Percentiles rank a stretch among this genome's conserved stretches.
Evolutionary conservation across 371 early-diverging fungal genomes (phyloP).

Genomic region (Mortierella sp.): DNA sequence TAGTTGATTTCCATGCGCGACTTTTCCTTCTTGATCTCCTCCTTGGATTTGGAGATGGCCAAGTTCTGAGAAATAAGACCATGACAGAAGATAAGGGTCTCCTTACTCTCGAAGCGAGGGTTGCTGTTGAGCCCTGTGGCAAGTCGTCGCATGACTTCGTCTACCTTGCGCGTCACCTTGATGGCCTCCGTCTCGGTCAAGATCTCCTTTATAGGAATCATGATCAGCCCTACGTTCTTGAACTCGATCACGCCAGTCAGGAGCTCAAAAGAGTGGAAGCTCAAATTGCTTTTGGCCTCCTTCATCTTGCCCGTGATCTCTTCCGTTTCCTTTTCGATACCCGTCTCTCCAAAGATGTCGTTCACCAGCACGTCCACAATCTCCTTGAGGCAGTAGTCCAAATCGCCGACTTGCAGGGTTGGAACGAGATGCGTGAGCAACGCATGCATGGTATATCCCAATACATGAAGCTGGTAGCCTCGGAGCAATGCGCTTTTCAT

Average conservation of each 20-base stretch:
- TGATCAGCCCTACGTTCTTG: conserved; percentile 69
- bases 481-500: conserved; percentile 79
- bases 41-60: conserved; percentile 65
- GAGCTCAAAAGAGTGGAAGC: conserved; percentile 86
- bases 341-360: conserved; percentile 92
- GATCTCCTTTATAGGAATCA: conserved; percentile 89
- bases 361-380: conserved; percentile 79
- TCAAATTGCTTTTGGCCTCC: conserved; percentile 86
- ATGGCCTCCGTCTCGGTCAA: conserved; percentile 83
- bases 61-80: conserved; percentile 86
- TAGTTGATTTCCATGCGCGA: conserved; percentile 70
- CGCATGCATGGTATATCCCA: conserved; percentile 89
- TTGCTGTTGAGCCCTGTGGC: conserved; percentile 84
- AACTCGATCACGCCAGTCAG: conserved; percentile 74
- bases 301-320: conserved; percentile 89
- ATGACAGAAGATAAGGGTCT: conserved; percentile 83
- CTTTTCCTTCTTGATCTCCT: conserved; percentile 59
- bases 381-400: conserved; percentile 82
- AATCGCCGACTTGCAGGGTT: conserved; percentile 69
- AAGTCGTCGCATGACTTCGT: conserved; percentile 80
- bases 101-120: conserved; percentile 69
- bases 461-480: conserved; percentile 93
- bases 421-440: conserved; percentile 76
- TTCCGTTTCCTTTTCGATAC: conserved; percentile 89
- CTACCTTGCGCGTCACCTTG: conserved; percentile 80